Base-by-base conservation (phyloP, 192 early-diverging fungal species). In the Rhizoclosmatium globosum region DNA sequence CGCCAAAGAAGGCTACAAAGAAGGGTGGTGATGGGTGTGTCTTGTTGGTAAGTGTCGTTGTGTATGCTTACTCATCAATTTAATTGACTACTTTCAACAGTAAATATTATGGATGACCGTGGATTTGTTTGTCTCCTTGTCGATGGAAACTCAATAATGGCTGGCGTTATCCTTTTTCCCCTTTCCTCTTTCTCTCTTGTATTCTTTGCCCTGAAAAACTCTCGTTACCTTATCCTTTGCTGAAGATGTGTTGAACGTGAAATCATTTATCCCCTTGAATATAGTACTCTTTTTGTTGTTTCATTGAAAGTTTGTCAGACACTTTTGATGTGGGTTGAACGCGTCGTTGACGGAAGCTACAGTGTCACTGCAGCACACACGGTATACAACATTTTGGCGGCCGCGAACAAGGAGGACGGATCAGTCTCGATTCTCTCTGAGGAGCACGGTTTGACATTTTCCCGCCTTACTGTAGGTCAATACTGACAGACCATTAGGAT, bases 1-100 rank as follows among this genome's bases (percentile, higher is more conserved):
- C 94, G 43, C 91, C 90, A 87, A 92, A 91, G 85, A 91, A 89
- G 76, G 85, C 82, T 91, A 91, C 85, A 94, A 92, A 80, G 75
- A 39, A 23, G 41, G 19, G 21, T 7, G 21, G 68, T 21, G 23
- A 56, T 0, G 41, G 41, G 0, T 70, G 68, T 31, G 31, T 46
- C 9, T 21, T 46, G 47, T 70, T 70, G 68, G 68, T 70, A 50
- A 19, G 68, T 70, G 31, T 31, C 0, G 31, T 0, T 31, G 31
- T 31, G 31, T 31, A 31, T 31, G 31, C 31, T 31, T 31, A 31
- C 31, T 31, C 31, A 31, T 31, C 31, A 31, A 31, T 31, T 31
- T 31, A 31, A 31, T 31, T 31, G 31, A 31, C 31, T 31, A 31
- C 31, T 31, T 31, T 31, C 31, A 31, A 31, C 31, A 31, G 31